Base-by-base conservation (phyloP, 2,329 filamentous ascomycete genomes). In the Torrubiellomyces zombiae region DNA sequence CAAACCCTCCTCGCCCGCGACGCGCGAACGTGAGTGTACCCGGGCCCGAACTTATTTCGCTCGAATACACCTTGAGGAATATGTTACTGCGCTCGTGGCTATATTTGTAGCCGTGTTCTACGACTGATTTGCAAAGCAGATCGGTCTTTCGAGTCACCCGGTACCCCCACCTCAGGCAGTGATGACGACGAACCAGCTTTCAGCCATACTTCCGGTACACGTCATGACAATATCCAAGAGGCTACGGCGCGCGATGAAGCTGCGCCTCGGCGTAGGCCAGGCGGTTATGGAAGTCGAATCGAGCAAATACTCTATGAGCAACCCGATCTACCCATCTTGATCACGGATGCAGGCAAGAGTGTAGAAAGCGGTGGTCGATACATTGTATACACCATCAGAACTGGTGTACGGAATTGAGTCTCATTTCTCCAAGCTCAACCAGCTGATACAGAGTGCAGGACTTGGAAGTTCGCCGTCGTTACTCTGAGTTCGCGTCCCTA, bases 301-400 rank as follows among this genome's bases (percentile, higher is more conserved):
- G 86, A 98, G 55, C 89, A 98, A 60, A 86, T 94, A 31, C 72
- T 98, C 23, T 92, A 93, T 48, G 89, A 98, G 55, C 81, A 93
- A 36, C 85, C 83, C 1, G 76, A 86, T 28, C 66, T 91, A 38
- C 75, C 82, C 31, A 91, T 98, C 36, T 51, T 91, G 31, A 98
- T 98, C 39, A 86, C 79, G 2, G 80, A 93, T 45, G 89, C 91
- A 4, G 89, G 89, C 30, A 98, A 98, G 67, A 94, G 86, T 51
- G 56, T 75, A 33, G 86, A 95, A 50, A 85, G 79, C 37, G 83
- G 83, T 28, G 83, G 85, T 10, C 76, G 81, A 54, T 94, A 81
- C 45, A 98, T 98, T 42, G 85, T 92, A 18, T 98, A 98, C 53
- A 94, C 86, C 8, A 95, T 98, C 43, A 70, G 81, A 36, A 95